Evolutionary conservation across 805 yeast genomes (phyloP).

Genomic region (Metschnikowia gelsemii): DNA sequence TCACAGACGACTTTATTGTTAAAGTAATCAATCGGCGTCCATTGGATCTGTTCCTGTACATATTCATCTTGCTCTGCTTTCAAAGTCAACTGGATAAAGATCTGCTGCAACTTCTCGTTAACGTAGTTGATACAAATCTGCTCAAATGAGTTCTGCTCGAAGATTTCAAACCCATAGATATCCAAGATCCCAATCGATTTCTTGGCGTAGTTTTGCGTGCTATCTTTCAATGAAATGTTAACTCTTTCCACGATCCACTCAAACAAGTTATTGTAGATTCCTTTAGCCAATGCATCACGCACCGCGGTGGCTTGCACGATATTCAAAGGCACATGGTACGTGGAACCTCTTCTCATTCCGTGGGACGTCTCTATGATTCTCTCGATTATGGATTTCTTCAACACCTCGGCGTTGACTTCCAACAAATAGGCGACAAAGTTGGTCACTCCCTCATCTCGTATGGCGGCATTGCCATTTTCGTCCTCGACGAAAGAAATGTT

Average conservation of each 20-base stretch:
- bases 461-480: constrained; percentile 78
- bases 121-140: constrained; percentile 95
- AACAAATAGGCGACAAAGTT: constrained; percentile 90
- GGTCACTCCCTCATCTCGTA: constrained; percentile 87
- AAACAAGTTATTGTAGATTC: constrained; percentile 85
- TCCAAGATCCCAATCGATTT: constrained; percentile 91
- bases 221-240: constrained; percentile 65
- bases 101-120: constrained; percentile 93
- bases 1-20: constrained; percentile 97
- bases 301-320: constrained; percentile 92
- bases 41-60: constrained; percentile 88
- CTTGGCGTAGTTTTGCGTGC: constrained; percentile 30
- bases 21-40: constrained; percentile 97
- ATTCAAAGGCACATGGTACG: constrained; percentile 92
- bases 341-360: constrained; percentile 86
- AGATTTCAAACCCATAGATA: constrained; percentile 95
- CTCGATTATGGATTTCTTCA: constrained; percentile 69
- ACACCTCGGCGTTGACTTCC: constrained; percentile 68
- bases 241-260: constrained; percentile 97
- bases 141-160: constrained; percentile 92
- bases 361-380: constrained; percentile 88
- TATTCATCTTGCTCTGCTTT: constrained; percentile 98
- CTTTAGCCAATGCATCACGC: constrained; percentile 92
- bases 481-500: constrained; percentile 83
- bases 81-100: constrained; percentile 90